Base-by-base conservation (phyloP, 2,329 filamentous ascomycete species). In the Cyphellophora attinorum region DNA sequence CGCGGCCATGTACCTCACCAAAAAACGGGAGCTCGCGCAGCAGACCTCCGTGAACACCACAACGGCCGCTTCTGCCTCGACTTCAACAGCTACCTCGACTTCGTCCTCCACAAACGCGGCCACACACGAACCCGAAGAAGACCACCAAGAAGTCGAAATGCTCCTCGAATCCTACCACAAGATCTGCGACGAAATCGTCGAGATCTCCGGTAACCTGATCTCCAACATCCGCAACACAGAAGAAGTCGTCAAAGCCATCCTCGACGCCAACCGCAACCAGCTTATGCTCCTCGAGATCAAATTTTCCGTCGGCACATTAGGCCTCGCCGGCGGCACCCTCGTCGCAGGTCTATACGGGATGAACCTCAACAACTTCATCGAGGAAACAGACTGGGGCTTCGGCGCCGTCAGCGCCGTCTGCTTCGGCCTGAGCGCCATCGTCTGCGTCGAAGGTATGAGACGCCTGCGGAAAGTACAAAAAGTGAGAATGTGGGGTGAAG, bases 301-400 rank as follows among this genome's bases (percentile, higher is more conserved):
- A 56, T 94, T 96, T 64, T 91, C 83, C 54, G 88, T 98, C 40
- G 85, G 86, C 38, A 96, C 91, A 1, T 74, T 98, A 4, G 86
- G 88, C n/a, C 76, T 96, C 31, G 89, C 85, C 35, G 85, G 88
- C 55, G 91, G 91, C 36, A 95, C 91, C 32, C 93, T 96, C 55
- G 73, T 95, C 51, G 93, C 91, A 6, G 88, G 88, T n/a, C 76
- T 98, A n/a, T 98, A 96, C 69, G 91, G 91, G 50, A 96, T 96
- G 88, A 98, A 98, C 64, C 67, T 98, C 45, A 93, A 95, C 56
- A 96, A 96, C 61, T 96, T 95, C 59, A 85, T 96, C 50, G 91
- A 98, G 64, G 89, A 96, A 56, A 88, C 83, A 2, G 75, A 85
- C 58, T 74, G 85, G 58, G 91, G 89, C 8, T 96, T 98, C 57